Evolutionary conservation across 768 basidiomycete genomes (phyloP).

Genomic region (Russula griseocarnosa): DNA sequence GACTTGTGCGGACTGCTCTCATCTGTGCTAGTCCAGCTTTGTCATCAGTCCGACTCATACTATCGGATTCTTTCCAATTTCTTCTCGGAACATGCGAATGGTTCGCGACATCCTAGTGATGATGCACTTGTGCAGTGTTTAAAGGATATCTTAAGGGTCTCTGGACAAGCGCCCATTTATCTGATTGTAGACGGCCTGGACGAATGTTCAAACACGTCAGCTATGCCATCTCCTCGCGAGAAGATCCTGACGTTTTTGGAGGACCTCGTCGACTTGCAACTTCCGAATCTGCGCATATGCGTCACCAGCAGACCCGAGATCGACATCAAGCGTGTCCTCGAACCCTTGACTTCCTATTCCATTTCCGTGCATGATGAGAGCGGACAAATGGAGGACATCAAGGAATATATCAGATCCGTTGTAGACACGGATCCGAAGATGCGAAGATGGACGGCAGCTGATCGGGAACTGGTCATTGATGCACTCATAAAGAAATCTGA

Average conservation of each 20-base stretch:
- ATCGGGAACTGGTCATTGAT: neutral
- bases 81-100: neutral
- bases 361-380: neutral
- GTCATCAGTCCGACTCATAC: constrained; percentile 1
- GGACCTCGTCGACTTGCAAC: neutral
- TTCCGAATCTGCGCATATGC: neutral
- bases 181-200: constrained; percentile 1
- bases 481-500: neutral
- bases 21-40: neutral
- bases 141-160: neutral
- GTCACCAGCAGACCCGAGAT: constrained; percentile 4
- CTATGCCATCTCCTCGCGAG: neutral
- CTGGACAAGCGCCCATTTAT: neutral
- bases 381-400: constrained; percentile 2
- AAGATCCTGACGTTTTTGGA: neutral
- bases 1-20: neutral
- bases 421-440: neutral
- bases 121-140: neutral
- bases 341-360: neutral
- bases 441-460: neutral
- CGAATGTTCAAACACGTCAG: constrained; percentile 2
- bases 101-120: neutral
- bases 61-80: neutral
- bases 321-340: neutral
- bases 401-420: neutral